Evolutionary conservation across 169 alveolate genomes (phyloP).

Genomic region (Plasmodium gallinaceum): DNA sequence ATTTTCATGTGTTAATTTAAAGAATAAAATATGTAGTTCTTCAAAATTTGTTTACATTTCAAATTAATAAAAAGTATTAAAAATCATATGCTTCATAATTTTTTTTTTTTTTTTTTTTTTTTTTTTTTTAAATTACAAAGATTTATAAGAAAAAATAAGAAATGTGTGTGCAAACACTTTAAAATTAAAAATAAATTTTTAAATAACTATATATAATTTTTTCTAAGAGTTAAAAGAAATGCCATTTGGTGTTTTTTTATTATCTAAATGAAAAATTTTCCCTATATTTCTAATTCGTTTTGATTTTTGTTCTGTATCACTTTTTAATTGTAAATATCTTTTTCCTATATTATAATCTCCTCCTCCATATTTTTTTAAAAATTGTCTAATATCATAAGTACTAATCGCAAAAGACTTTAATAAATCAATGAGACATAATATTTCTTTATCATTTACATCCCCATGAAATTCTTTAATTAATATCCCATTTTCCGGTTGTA

Average conservation of each 20-base stretch:
- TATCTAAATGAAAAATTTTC: constrained; percentile 62
- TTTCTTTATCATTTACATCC: constrained; percentile 88
- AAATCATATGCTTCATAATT: too few relatives aligned
- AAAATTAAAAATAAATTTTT: too few relatives aligned
- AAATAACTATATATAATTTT: background rate
- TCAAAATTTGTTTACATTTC: too few relatives aligned
- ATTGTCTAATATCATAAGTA: constrained; percentile 82
- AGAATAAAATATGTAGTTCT: too few relatives aligned
- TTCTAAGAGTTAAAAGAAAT: constrained; percentile 49
- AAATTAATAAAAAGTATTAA: too few relatives aligned
- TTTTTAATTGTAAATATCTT: constrained; percentile 78
- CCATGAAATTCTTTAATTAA: constrained; percentile 88
- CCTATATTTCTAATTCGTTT: constrained; percentile 63
- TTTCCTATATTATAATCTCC: constrained; percentile 86
- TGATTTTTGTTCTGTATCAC: constrained; percentile 71
- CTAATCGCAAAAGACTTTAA: constrained; percentile 88
- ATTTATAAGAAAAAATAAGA: too few relatives aligned
- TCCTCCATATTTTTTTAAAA: constrained; percentile 85
- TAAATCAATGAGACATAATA: constrained; percentile 84
- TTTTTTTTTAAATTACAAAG: too few relatives aligned
- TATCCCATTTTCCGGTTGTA: constrained; percentile 90
- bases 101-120: too few relatives aligned
- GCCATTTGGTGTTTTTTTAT: constrained; percentile 49
- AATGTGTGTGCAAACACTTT: too few relatives aligned
- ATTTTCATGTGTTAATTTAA: background rate